Evolutionary conservation across 2,329 filamentous ascomycete species (phyloP).

Genomic region (Penicillium concentricum): DNA sequence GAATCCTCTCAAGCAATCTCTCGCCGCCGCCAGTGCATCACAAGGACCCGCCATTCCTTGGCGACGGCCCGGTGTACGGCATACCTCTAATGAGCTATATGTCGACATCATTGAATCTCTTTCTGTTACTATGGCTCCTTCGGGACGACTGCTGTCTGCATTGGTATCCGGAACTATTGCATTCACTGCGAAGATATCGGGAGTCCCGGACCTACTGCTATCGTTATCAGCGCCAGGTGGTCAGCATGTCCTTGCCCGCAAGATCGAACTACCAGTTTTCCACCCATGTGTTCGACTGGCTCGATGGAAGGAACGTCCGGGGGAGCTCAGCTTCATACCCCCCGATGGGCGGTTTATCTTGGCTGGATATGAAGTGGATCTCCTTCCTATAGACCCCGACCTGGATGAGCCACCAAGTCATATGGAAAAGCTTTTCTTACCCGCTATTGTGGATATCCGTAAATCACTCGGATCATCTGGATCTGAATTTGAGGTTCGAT

Average conservation of each 20-base stretch:
- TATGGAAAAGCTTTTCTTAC: slow-evolving; percentile 70
- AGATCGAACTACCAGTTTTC: slow-evolving; percentile 88
- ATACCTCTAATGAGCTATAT: slow-evolving; percentile 96
- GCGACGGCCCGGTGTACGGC: slow-evolving; percentile 86
- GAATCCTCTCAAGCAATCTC: slow-evolving; percentile 42
- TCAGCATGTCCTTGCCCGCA: slow-evolving; percentile 69
- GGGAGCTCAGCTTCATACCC: slow-evolving; percentile 92
- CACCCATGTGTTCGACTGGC: slow-evolving; percentile 90
- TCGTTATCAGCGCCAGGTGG: slow-evolving; percentile 77
- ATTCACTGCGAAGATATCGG: slow-evolving; percentile 93
- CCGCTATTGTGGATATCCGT: slow-evolving; percentile 76
- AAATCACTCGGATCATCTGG: slow-evolving; percentile 73
- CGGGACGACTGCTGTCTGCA: slow-evolving; percentile 80
- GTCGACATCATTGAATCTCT: slow-evolving; percentile 93
- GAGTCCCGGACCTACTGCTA: slow-evolving; percentile 84
- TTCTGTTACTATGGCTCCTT: slow-evolving; percentile 83
- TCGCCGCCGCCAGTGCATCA: slow-evolving; percentile 34
- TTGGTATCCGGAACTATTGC: slow-evolving; percentile 89
- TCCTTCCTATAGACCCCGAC: slow-evolving; percentile 69
- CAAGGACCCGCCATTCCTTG: slow-evolving; percentile 68
- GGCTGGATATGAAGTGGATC: slow-evolving; percentile 89
- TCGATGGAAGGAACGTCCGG: slow-evolving; percentile 84
- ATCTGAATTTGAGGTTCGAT: slow-evolving; percentile 82
- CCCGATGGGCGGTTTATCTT: slow-evolving; percentile 93
- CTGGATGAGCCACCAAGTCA: slow-evolving; percentile 55